Conservation (phyloP, 2,329 filamentous ascomycete species). For the Penicillium occitanis region DNA sequence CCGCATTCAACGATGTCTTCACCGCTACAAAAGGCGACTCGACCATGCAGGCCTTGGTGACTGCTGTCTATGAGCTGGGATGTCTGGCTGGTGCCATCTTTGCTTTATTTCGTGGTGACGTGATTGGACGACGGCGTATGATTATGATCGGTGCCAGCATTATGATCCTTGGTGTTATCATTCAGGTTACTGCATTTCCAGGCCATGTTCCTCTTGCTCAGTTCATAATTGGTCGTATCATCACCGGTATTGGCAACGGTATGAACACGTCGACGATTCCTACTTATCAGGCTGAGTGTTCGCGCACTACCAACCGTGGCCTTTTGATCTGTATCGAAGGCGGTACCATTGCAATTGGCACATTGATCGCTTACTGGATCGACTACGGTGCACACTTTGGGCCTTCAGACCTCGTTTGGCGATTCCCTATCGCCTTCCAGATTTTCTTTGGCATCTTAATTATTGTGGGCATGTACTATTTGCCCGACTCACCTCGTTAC, state of each 20-base stretch:
- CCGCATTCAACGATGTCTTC: conserved; percentile 35
- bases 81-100: conserved; percentile 42
- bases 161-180: conserved; percentile 42
- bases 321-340: conserved; percentile 61
- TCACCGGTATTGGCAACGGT: conserved; percentile 57
- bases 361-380: conserved; percentile 55
- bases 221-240: conserved; percentile 54
- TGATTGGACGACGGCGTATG: conserved; percentile 44
- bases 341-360: conserved; percentile 54
- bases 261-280: conserved; percentile 58
- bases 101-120: conserved; percentile 37
- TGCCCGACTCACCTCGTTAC: conserved; percentile 50
- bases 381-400: conserved; percentile 48
- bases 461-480: conserved; percentile 42
- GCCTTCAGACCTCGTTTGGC: conserved; percentile 44
- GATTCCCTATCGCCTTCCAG: conserved; percentile 57
- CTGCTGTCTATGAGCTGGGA: conserved; percentile 50
- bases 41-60: conserved; percentile 51
- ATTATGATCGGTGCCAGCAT: conserved; percentile 60
- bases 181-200: conserved; percentile 36
- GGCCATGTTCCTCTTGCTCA: conserved; percentile 45
- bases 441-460: conserved; percentile 51
- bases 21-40: conserved; percentile 39
- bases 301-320: conserved; percentile 58
- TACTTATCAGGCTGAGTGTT: conserved; percentile 54